Evolutionary conservation across 2,329 filamentous ascomycete species (phyloP).

Genomic region (Talaromyces sp.): DNA sequence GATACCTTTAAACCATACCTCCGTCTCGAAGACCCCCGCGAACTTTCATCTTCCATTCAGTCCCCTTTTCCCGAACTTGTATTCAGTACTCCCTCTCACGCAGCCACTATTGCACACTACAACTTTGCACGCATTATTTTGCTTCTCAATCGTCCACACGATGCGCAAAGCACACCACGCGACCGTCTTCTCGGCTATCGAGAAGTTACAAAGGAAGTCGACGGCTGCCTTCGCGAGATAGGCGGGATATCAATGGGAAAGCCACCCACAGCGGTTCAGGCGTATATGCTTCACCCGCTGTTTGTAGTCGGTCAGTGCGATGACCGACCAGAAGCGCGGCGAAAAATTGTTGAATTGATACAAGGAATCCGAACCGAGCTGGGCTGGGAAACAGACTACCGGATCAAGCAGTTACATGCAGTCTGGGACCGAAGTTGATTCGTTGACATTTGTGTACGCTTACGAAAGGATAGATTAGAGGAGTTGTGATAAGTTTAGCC

Average conservation of each 20-base stretch:
- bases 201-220: constrained; percentile 52
- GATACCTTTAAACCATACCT: constrained; percentile 55
- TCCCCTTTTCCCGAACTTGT: constrained; percentile 53
- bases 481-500: background rate
- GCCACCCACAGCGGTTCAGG: constrained; percentile 53
- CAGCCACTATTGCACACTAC: constrained; percentile 60
- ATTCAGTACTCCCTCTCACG: constrained; percentile 59
- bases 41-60: constrained; percentile 23
- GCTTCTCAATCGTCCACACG: constrained; percentile 56
- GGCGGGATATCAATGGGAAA: constrained; percentile 54
- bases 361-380: constrained; percentile 57
- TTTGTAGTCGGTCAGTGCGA: constrained; percentile 59
- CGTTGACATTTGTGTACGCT: background rate
- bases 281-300: constrained; percentile 55
- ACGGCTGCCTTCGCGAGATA: constrained; percentile 55
- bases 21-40: constrained; percentile 37
- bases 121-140: constrained; percentile 61
- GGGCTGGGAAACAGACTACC: constrained; percentile 56
- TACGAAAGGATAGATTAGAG: background rate
- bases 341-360: constrained; percentile 52
- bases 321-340: constrained; percentile 47
- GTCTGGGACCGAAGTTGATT: constrained; percentile 22
- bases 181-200: constrained; percentile 54
- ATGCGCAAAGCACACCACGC: constrained; percentile 51
- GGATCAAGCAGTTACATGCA: constrained; percentile 45